Evolutionary conservation across 306 rosid species (phyloP).

Genomic region (Hippophae tibetana): DNA sequence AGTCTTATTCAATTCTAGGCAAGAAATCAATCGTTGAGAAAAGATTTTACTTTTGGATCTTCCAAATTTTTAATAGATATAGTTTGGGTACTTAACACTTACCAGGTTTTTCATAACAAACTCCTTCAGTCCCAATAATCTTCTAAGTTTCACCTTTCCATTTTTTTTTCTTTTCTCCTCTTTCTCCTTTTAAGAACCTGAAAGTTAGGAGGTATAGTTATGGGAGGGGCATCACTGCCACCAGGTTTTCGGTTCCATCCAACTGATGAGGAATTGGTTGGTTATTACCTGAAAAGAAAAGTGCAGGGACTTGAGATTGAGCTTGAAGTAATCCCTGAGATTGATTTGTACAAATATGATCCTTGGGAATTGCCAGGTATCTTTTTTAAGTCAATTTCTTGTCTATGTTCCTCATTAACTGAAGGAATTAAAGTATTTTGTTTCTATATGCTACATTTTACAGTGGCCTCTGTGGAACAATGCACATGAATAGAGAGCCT

Average conservation of each 20-base stretch:
- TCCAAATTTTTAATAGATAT: constrained; percentile 56
- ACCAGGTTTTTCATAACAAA: not conserved
- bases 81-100: constrained; percentile 36
- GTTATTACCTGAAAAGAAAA: constrained; percentile 73
- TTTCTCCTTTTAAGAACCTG: constrained; percentile 1
- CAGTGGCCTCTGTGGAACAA: too few relatives aligned
- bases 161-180: not conserved
- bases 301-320: constrained; percentile 71
- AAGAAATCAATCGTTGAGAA: constrained; percentile 43
- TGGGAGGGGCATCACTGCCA: constrained; percentile 56
- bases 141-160: not conserved
- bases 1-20: constrained; percentile 38
- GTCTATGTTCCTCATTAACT: not conserved
- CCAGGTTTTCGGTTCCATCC: constrained; percentile 91
- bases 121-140: not conserved
- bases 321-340: constrained; percentile 80
- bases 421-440: not conserved
- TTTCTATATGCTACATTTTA: not conserved
- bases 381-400: constrained; percentile 9
- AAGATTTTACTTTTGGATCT: constrained; percentile 77
- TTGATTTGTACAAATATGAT: constrained; percentile 82
- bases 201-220: constrained; percentile 11
- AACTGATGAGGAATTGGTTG: constrained; percentile 76
- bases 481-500: too few relatives aligned
- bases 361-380: constrained; percentile 97